Conservation (phyloP, 2,329 filamentous ascomycete genomes). For the Aspergillus neotritici region DNA sequence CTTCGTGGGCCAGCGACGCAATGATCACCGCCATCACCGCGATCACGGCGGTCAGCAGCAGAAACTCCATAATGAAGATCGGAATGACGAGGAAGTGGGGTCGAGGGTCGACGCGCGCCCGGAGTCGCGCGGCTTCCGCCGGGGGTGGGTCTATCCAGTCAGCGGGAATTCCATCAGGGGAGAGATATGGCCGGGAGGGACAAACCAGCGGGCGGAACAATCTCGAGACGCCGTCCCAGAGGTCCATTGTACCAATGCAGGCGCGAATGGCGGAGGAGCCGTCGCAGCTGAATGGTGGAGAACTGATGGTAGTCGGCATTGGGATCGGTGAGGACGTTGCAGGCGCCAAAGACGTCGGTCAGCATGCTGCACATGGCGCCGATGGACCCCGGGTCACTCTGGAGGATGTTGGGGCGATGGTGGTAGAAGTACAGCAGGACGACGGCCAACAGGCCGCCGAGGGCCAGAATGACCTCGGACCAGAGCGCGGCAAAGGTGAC, state of each 20-base stretch:
- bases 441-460: constrained; percentile 19
- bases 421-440: constrained; percentile 26
- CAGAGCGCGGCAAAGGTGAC: constrained; percentile 25
- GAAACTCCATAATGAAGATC: constrained; percentile 31
- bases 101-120: constrained; percentile 24
- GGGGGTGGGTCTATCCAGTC: constrained; percentile 19
- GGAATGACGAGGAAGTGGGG: constrained; percentile 32
- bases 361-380: constrained; percentile 33
- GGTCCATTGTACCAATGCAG: constrained; percentile 26
- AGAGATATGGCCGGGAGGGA: not conserved
- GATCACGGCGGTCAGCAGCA: constrained; percentile 27
- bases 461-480: constrained; percentile 26
- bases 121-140: constrained; percentile 19
- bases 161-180: not conserved
- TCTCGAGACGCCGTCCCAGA: constrained; percentile 23
- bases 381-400: constrained; percentile 30
- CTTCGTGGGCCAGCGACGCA: constrained; percentile 24
- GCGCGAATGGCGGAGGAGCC: constrained; percentile 23
- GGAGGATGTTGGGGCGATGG: constrained; percentile 25
- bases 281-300: constrained; percentile 29
- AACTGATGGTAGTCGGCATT: constrained; percentile 28
- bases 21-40: constrained; percentile 26
- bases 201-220: constrained; percentile 26
- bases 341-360: constrained; percentile 25
- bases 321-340: constrained; percentile 24